A percentile compares a stretch with the other conserved stretches of the same genome.
phyloP scores from a whole-genome alignment of 352 stramenopile species.

The Lagenidium giganteum region DNA sequence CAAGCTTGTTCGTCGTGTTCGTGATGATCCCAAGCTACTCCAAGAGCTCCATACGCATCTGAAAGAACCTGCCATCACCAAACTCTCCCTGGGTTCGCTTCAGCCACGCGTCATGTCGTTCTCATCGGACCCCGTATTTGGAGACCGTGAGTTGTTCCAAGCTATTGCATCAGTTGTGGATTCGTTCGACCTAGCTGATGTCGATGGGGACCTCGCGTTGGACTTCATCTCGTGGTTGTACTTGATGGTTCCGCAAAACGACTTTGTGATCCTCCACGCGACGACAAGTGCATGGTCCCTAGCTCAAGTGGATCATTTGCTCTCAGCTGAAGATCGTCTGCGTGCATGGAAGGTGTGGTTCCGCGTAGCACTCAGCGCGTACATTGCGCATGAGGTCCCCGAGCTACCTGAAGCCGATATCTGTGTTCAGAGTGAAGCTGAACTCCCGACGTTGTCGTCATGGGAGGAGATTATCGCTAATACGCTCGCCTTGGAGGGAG shows the following conservation, averaged over 20 bases:
- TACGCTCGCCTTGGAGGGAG: slow-evolving; percentile 23
- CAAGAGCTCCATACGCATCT: slow-evolving; percentile 5
- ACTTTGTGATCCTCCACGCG: slow-evolving; percentile 30
- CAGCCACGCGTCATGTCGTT: slow-evolving; percentile 21
- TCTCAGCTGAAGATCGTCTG: slow-evolving; percentile 10
- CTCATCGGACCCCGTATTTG: slow-evolving; percentile 13
- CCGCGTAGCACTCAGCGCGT: slow-evolving; percentile 21
- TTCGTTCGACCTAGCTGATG: slow-evolving; percentile 14
- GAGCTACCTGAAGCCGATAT: slow-evolving; percentile 18
- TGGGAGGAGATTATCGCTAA: slow-evolving; percentile 34
- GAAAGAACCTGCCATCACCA: neutral
- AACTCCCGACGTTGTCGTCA: slow-evolving; percentile 20
- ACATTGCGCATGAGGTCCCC: slow-evolving; percentile 15
- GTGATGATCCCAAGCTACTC: slow-evolving; percentile 3
- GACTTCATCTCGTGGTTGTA: slow-evolving; percentile 29
- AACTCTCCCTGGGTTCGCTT: neutral
- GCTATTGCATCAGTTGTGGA: slow-evolving; percentile 10
- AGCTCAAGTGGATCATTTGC: slow-evolving; percentile 27
- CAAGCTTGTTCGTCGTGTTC: neutral
- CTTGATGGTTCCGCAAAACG: slow-evolving; percentile 20
- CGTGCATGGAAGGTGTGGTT: slow-evolving; percentile 31
- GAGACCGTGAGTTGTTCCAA: slow-evolving; percentile 11
- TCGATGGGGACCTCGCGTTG: slow-evolving; percentile 20
- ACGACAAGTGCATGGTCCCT: slow-evolving; percentile 30
- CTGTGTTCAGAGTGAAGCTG: slow-evolving; percentile 7